Percentiles rank a stretch among this genome's conserved stretches.
Conservation (phyloP, 352 stramenopile species). For the Globisporangium spiculum region DNA sequence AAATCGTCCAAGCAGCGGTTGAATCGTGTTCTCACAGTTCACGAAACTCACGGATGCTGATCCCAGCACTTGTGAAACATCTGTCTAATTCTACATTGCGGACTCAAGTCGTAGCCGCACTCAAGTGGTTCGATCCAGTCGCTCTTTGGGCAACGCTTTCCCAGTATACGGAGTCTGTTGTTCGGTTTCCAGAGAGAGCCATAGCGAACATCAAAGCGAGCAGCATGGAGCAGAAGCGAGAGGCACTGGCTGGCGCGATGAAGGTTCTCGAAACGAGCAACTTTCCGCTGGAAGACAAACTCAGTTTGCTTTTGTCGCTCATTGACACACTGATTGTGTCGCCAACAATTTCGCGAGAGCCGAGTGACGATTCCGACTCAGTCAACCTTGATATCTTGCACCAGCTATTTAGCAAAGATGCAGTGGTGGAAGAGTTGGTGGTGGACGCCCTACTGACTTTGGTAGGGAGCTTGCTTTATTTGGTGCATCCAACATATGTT, state of each 20-base stretch:
- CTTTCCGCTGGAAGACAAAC: conserved; percentile 69
- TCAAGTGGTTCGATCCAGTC: conserved; percentile 66
- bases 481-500: not conserved
- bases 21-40: conserved; percentile 79
- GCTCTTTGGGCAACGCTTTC: conserved; percentile 66
- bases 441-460: conserved; percentile 59
- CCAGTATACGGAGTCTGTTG: conserved; percentile 56
- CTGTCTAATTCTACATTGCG: conserved; percentile 63
- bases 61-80: conserved; percentile 79
- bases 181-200: conserved; percentile 16
- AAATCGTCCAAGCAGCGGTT: conserved; percentile 76
- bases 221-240: conserved; percentile 38
- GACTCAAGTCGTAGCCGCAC: conserved; percentile 58
- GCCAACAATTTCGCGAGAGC: conserved; percentile 6
- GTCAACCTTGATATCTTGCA: conserved; percentile 45
- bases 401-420: conserved; percentile 63
- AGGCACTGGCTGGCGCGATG: conserved; percentile 56
- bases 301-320: conserved; percentile 60
- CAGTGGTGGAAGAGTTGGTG: conserved; percentile 62
- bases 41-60: conserved; percentile 78
- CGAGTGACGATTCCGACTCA: conserved; percentile 18
- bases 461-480: conserved; percentile 25
- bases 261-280: conserved; percentile 57
- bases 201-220: not conserved
- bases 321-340: conserved; percentile 47